Percentiles rank a stretch among this genome's conserved stretches.
phyloP scores from a whole-genome alignment of 2,329 filamentous ascomycete genomes.

The Corniculantispora saksenae region DNA sequence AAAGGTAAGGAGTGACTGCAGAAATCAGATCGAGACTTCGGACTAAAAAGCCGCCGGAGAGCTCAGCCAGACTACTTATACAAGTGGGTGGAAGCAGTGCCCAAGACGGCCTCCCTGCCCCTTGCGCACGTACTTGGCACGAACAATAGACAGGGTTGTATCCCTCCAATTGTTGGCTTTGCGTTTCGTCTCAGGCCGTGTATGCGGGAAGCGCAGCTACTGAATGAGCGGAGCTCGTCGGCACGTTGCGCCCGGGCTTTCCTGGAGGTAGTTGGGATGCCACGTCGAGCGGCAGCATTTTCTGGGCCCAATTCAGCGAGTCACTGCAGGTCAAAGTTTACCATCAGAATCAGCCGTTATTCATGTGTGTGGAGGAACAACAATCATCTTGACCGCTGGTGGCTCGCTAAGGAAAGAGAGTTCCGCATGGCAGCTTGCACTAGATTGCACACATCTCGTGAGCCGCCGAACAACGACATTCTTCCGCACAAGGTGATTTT shows the following conservation, averaged over 20 bases:
- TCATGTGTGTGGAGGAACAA: too few species aligned
- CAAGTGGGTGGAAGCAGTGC: too few species aligned
- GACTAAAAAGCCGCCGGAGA: neutral
- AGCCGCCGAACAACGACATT: too few species aligned
- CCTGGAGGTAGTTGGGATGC: neutral
- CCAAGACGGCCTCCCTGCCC: neutral
- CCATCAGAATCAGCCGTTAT: too few species aligned
- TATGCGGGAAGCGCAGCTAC: neutral
- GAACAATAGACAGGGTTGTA: neutral
- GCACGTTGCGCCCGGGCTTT: neutral
- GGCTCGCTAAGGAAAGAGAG: too few species aligned
- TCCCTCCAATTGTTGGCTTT: neutral
- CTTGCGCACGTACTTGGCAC: neutral
- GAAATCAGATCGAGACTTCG: neutral
- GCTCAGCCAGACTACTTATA: neutral
- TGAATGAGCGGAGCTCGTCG: neutral
- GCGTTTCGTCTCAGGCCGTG: constrained; percentile 10
- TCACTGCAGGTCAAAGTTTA: neutral
- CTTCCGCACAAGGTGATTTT: too few species aligned
- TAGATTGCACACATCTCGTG: too few species aligned
- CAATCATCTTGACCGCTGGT: too few species aligned
- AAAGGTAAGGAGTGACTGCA: neutral
- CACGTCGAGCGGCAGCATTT: neutral
- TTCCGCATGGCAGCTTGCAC: too few species aligned
- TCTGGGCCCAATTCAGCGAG: too few species aligned